Conservation (phyloP, 192 early-diverging fungal genomes). For the Entomortierella lignicola region DNA sequence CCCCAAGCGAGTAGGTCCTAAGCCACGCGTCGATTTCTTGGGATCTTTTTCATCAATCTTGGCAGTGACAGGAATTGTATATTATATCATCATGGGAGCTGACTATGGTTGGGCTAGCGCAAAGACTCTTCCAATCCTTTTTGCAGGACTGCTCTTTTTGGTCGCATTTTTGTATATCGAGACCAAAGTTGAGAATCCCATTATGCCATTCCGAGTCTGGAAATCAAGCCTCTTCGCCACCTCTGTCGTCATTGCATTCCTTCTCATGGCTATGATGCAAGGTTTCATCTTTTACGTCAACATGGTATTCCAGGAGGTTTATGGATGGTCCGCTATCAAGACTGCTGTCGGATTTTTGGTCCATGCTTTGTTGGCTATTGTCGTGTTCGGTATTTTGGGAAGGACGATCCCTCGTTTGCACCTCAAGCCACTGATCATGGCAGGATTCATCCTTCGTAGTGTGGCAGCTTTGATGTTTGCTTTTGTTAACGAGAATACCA, state of each 20-base stretch:
- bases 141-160: conserved; percentile 35
- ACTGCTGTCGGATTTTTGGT: conserved; percentile 57
- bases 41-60: conserved; percentile 19
- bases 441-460: conserved; percentile 17
- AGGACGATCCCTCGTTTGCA: conserved; percentile 34
- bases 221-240: conserved; percentile 50
- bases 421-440: conserved; percentile 23
- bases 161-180: conserved; percentile 50
- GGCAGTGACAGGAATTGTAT: conserved; percentile 41
- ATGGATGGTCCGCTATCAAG: conserved; percentile 47
- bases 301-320: conserved; percentile 59
- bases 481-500: conserved; percentile 21
- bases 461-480: conserved; percentile 26
- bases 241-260: conserved; percentile 55
- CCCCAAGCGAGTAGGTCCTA: conserved; percentile 1
- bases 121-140: conserved; percentile 33
- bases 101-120: conserved; percentile 47
- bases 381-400: conserved; percentile 44
- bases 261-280: conserved; percentile 46
- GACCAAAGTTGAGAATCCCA: conserved; percentile 23
- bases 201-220: conserved; percentile 58
- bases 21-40: conserved; percentile 28
- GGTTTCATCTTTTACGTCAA: conserved; percentile 55
- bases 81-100: conserved; percentile 36
- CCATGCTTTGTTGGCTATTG: conserved; percentile 44